A percentile compares a stretch with the other conserved stretches of the same genome.
Evolutionary conservation across 495 filamentous ascomycete genomes (phyloP).

Genomic region (Rhizodiscina lignyota): DNA sequence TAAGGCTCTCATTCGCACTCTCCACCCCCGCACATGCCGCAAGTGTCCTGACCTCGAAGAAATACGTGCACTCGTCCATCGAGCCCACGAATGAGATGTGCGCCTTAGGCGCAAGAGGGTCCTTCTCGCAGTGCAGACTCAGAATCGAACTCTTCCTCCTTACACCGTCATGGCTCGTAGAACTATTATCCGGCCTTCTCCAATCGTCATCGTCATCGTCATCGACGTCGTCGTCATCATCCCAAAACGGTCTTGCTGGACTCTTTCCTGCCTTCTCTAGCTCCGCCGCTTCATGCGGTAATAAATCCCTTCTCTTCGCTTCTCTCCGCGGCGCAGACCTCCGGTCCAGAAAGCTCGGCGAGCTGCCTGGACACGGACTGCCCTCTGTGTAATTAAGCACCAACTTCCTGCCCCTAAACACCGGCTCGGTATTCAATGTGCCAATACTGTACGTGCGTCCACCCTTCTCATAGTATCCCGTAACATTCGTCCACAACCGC

Average conservation of each 20-base stretch:
- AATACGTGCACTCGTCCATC: slow-evolving; percentile 82
- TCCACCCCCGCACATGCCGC: slow-evolving; percentile 65
- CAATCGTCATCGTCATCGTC: slow-evolving; percentile 26
- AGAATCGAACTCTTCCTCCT: slow-evolving; percentile 75
- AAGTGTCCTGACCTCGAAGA: slow-evolving; percentile 83
- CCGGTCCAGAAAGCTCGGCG: no score
- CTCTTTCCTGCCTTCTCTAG: slow-evolving; percentile 3
- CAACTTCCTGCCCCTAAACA: slow-evolving; percentile 77
- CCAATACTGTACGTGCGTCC: slow-evolving; percentile 73
- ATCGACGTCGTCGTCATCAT: slow-evolving; percentile 25
- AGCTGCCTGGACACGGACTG: slow-evolving; percentile 54
- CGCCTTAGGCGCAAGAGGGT: slow-evolving; percentile 41
- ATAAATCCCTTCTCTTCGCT: slow-evolving; percentile 5
- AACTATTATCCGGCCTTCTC: slow-evolving; percentile 5
- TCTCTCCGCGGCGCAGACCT: no score
- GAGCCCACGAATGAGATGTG: slow-evolving; percentile 68
- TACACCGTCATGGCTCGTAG: slow-evolving; percentile 12
- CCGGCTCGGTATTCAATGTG: slow-evolving; percentile 48
- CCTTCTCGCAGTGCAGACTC: slow-evolving; percentile 82
- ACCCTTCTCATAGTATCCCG: slow-evolving; percentile 68
- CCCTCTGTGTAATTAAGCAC: slow-evolving; percentile 84
- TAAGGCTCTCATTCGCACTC: slow-evolving; percentile 45
- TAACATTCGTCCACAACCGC: slow-evolving; percentile 58
- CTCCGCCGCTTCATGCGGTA: slow-evolving; percentile 16
- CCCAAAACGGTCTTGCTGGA: slow-evolving; percentile 4